phyloP scores from a whole-genome alignment of 352 stramenopile genomes.

The Aphanomyces cochlioides region DNA sequence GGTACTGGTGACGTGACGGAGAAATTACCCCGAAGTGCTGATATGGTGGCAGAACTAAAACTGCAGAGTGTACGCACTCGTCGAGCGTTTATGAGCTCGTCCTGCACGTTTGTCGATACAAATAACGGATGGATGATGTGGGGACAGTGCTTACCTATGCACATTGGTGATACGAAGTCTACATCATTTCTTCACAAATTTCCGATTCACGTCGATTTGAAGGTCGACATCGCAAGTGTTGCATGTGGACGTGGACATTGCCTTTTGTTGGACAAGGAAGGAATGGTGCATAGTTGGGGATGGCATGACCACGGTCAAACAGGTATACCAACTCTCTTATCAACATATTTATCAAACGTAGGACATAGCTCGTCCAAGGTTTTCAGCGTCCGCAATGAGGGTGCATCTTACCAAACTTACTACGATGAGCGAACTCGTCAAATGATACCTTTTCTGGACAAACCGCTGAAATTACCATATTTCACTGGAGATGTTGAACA shows the following conservation, averaged over 20 bases:
- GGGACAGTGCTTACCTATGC: constrained; percentile 20
- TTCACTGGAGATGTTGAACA: constrained; percentile 53
- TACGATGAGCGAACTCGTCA: constrained; percentile 51
- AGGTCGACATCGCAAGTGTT: constrained; percentile 35
- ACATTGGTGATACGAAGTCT: background rate
- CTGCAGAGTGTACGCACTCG: background rate
- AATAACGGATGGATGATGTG: constrained; percentile 3
- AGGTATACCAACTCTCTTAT: constrained; percentile 7
- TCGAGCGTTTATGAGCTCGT: constrained; percentile 3
- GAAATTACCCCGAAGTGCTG: constrained; percentile 54
- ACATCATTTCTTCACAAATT: background rate
- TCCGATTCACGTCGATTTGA: constrained; percentile 35
- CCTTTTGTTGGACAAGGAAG: constrained; percentile 46
- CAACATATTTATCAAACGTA: background rate
- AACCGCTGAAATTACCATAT: constrained; percentile 53
- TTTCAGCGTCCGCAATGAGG: constrained; percentile 44
- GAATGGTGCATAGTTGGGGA: constrained; percentile 68
- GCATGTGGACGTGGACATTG: constrained; percentile 58
- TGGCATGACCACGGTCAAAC: constrained; percentile 78
- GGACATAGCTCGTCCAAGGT: constrained; percentile 50
- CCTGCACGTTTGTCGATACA: constrained; percentile 29
- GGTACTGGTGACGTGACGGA: constrained; percentile 41
- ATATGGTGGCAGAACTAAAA: constrained; percentile 42
- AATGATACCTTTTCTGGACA: constrained; percentile 43
- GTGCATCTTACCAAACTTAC: constrained; percentile 41